A percentile compares a stretch with the other conserved stretches of the same genome.
These are phyloP conservation scores for Pseudofabraea citricarpa DNA, from an alignment of 2,329 filamentous ascomycete genomes.

Conservation along the genomic window DNA sequence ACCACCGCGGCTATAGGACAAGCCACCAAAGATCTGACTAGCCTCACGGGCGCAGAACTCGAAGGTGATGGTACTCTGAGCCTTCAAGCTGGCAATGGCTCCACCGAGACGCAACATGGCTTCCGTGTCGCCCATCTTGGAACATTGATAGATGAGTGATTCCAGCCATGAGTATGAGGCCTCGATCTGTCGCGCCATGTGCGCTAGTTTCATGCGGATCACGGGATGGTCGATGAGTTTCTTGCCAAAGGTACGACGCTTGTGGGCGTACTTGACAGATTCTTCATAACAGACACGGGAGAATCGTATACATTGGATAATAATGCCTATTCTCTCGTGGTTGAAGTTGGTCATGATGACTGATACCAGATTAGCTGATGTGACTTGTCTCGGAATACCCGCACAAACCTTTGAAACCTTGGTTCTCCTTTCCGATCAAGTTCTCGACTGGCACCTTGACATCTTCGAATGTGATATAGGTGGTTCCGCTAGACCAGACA, in stretches of 20 bases:
- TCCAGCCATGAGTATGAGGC: constrained; percentile 97
- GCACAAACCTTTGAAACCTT: constrained; percentile 76
- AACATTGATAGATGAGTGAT: constrained; percentile 88
- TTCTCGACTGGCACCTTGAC: constrained; percentile 99
- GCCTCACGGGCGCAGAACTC: constrained; percentile 98
- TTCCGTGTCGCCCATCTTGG: constrained; percentile 89
- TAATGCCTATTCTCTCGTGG: constrained; percentile 97
- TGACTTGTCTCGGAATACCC: background rate
- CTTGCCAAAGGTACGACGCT: constrained; percentile 95
- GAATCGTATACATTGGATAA: constrained; percentile 96
- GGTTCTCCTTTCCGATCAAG: constrained; percentile 94
- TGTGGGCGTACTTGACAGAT: constrained; percentile 93
- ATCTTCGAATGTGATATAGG: constrained; percentile 97
- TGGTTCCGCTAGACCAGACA: constrained; percentile 91
- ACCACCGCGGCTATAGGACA: constrained; percentile 87
- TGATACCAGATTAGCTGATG: constrained; percentile 21
- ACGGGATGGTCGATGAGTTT: constrained; percentile 95
- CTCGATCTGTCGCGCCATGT: constrained; percentile 98
- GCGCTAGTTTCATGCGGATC: constrained; percentile 93
- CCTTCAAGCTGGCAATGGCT: constrained; percentile 89
- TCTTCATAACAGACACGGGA: constrained; percentile 96
- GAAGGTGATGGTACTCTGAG: constrained; percentile 88
- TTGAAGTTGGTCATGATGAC: constrained; percentile 99
- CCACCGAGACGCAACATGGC: constrained; percentile 95
- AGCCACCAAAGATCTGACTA: constrained; percentile 92